Conservation (phyloP, 2,329 filamentous ascomycete genomes). For the Fusarium sp. region DNA sequence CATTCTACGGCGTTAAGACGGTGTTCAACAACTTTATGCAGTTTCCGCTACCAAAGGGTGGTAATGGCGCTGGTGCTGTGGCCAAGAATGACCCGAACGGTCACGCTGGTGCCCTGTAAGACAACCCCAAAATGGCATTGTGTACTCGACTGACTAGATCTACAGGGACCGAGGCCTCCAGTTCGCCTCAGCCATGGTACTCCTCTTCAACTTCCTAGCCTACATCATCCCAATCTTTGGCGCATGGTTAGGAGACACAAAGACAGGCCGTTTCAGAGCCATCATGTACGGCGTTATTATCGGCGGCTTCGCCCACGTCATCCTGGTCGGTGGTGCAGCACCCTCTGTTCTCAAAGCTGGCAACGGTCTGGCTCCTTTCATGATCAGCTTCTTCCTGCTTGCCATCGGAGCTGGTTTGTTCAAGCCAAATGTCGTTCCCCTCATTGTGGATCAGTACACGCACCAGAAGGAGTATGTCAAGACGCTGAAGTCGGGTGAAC, state of each 20-base stretch:
- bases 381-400: constrained; percentile 69
- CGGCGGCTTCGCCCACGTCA: constrained; percentile 75
- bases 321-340: constrained; percentile 72
- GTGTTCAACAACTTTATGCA: constrained; percentile 71
- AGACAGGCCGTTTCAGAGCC: constrained; percentile 76
- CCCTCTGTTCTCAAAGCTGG: constrained; percentile 58
- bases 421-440: constrained; percentile 78
- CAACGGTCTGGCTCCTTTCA: constrained; percentile 63
- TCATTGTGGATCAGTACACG: constrained; percentile 75
- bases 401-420: constrained; percentile 75
- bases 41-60: constrained; percentile 65
- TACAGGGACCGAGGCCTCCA: neutral
- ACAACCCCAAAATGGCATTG: no score
- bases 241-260: constrained; percentile 73
- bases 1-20: constrained; percentile 68
- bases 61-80: constrained; percentile 60
- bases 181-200: constrained; percentile 52
- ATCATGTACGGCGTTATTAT: constrained; percentile 77
- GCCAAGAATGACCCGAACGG: constrained; percentile 57
- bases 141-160: neutral
- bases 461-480: constrained; percentile 57
- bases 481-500: constrained; percentile 63
- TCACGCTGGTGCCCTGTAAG: constrained; percentile 60
- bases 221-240: constrained; percentile 68
- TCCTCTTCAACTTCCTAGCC: constrained; percentile 68